Evolutionary conservation across 2,329 filamentous ascomycete species (phyloP), one percentile per base, ranked within the genome.

Genomic region (Aureobasidium leucospermi): DNA sequence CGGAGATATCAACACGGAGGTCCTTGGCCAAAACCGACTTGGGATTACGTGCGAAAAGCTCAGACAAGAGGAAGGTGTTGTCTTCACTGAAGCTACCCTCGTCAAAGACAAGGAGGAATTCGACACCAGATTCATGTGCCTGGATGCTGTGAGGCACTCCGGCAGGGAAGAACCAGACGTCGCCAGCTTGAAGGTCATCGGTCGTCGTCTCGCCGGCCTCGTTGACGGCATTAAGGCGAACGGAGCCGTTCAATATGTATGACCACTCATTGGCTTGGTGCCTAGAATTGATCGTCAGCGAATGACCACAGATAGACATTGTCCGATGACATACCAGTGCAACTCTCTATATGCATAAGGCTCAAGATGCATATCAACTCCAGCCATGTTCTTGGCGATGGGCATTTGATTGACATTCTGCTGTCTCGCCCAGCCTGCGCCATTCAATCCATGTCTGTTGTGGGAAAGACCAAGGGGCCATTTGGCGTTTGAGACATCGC

Each of bases 71-170:
- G 71, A 84, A 84, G 0, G 83, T 85, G 47, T 75, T 76, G 59
- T 85, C 81, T 69, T 85, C 83, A 55, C 76, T 80, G 70, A 85
- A 85, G 5, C 70, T 68, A 4, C 83, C 83, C 59, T 79, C 72
- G 69, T 86, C 79, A 63, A 86, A 86, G 51, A 86, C 78, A 2
- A 85, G 74, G 1, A 85, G 73, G 66, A 85, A 85, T 66, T 85
- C 83, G 42, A 71, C 74, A 1, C 82, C 83, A 34, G 78, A 73
- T 4, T 79, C 79, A 11, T 84, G 76, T 0, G 76, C 82, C 69
- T 71, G 69, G 28, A 71, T 70, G 7, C 51, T 63, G 59, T 71
- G 69, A 42, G 55, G 55, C 4, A 58, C 34, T 1, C 55, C 69
- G 19, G 67, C 63, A 81, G 82, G 43, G 69, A 81, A 82, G 67